Conservation (phyloP, 352 stramenopile species). For the Globisporangium camurandrum region DNA sequence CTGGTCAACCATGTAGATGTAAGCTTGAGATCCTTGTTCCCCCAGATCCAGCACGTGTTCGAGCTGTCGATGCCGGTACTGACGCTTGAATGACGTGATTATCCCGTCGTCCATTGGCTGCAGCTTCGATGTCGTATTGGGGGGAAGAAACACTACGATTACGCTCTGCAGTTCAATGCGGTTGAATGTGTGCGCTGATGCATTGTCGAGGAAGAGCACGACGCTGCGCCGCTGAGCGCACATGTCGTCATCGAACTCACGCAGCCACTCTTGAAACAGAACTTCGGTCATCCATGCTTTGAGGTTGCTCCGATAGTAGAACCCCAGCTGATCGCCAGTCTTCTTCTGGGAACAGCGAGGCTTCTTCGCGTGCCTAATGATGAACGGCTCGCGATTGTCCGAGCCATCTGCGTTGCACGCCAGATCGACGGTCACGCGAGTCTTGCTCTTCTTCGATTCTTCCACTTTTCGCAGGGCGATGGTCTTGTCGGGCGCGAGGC, state of each 20-base stretch:
- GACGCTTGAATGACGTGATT: constrained; percentile 9
- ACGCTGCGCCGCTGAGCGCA: background rate
- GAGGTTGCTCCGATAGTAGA: background rate
- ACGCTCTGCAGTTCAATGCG: background rate
- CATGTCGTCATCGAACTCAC: background rate
- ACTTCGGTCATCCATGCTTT: background rate
- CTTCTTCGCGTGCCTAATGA: background rate
- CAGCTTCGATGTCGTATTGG: constrained; percentile 6
- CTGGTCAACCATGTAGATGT: too few relatives aligned
- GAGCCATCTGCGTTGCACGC: background rate
- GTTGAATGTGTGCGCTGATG: background rate
- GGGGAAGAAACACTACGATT: background rate
- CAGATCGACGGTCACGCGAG: background rate
- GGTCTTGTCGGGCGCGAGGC: background rate
- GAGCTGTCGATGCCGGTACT: too few relatives aligned
- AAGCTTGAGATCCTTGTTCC: too few relatives aligned
- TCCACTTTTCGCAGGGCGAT: background rate
- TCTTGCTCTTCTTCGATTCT: background rate
- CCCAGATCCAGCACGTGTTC: too few relatives aligned
- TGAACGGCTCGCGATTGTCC: background rate
- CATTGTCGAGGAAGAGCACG: background rate
- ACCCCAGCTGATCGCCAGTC: background rate
- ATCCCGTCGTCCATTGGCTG: constrained; percentile 11
- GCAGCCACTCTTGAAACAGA: background rate
- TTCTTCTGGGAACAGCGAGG: background rate